A percentile compares a stretch with the other conserved stretches of the same genome.
These are phyloP conservation scores for Chloris gayana DNA, from an alignment of 176 grass and related monocot species.

Conservation along the genomic window DNA sequence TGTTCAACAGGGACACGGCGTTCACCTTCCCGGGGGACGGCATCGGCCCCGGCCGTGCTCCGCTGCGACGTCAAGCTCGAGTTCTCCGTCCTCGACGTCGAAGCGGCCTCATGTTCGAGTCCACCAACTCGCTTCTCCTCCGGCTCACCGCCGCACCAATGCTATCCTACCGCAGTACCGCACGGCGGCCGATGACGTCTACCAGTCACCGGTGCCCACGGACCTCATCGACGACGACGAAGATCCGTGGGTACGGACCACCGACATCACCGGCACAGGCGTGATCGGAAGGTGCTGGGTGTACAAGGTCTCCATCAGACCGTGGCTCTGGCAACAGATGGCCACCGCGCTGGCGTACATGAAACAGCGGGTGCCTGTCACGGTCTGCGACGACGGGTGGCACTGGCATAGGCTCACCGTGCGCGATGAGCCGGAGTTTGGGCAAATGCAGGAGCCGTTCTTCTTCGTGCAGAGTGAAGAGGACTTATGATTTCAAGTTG, in stretches of 20 bases:
- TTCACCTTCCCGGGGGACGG: slow-evolving; percentile 50
- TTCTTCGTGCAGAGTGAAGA: slow-evolving; percentile 54
- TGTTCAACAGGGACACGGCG: slow-evolving; percentile 57
- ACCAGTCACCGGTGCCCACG: slow-evolving; percentile 42
- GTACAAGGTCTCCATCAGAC: slow-evolving; percentile 59
- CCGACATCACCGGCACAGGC: slow-evolving; percentile 60
- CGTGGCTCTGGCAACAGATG: slow-evolving; percentile 56
- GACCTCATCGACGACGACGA: slow-evolving; percentile 57
- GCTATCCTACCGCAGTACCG: slow-evolving; percentile 65
- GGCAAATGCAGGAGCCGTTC: slow-evolving; percentile 44
- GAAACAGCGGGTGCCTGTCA: slow-evolving; percentile 42
- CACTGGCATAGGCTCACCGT: slow-evolving; percentile 20
- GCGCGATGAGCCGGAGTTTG: slow-evolving; percentile 57
- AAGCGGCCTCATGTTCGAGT: slow-evolving; percentile 35
- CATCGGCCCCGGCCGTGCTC: slow-evolving; percentile 34
- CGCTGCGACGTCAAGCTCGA: slow-evolving; percentile 75
- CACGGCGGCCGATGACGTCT: slow-evolving; percentile 75
- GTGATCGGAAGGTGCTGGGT: slow-evolving; percentile 60
- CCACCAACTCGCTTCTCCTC: slow-evolving; percentile 51
- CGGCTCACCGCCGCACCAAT: slow-evolving; percentile 39
- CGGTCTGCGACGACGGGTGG: slow-evolving; percentile 10
- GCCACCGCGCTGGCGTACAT: slow-evolving; percentile 50
- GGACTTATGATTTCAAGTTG: slow-evolving; percentile 58
- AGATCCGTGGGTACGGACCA: slow-evolving; percentile 82
- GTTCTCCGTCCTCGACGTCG: slow-evolving; percentile 58